Evolutionary conservation across 176 grass and related monocot species (phyloP).

Genomic region (Themeda triandra): DNA sequence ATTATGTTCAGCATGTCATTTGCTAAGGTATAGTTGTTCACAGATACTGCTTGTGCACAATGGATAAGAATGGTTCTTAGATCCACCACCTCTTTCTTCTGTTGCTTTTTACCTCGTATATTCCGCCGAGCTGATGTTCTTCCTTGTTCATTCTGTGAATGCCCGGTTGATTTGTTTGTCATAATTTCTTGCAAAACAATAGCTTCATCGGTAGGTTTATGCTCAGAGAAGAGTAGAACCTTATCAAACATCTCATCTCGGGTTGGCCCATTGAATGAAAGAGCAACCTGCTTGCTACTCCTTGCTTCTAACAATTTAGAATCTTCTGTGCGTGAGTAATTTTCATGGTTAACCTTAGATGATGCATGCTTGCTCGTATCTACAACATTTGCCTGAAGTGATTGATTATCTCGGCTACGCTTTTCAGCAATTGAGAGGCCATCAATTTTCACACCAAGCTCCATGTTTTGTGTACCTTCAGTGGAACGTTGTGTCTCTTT

Average conservation of each 20-base stretch:
- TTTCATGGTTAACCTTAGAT: conserved; percentile 15
- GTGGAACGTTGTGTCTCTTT: not conserved
- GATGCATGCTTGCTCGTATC: not conserved
- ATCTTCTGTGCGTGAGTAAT: conserved; percentile 4
- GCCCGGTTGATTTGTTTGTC: not conserved
- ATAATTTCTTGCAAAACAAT: conserved; percentile 17
- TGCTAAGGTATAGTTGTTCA: conserved; percentile 41
- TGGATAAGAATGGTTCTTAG: conserved; percentile 52
- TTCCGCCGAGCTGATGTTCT: not conserved
- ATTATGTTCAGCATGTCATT: conserved; percentile 43
- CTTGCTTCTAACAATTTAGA: conserved; percentile 47
- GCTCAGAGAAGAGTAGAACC: conserved; percentile 44
- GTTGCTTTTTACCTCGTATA: conserved; percentile 15
- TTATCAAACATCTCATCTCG: conserved; percentile 50
- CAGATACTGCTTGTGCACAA: conserved; percentile 56
- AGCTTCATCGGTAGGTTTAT: conserved; percentile 17
- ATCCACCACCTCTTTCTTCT: conserved; percentile 50
- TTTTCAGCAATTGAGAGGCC: conserved; percentile 27
- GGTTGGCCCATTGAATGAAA: conserved; percentile 30
- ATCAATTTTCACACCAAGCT: conserved; percentile 16
- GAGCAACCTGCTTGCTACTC: conserved; percentile 43
- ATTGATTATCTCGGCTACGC: not conserved
- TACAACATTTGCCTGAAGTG: not conserved
- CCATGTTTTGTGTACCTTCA: not conserved
- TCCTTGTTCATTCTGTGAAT: conserved; percentile 10